phyloP scores from a whole-genome alignment of 768 basidiomycete genomes.

The Calvatia gigantea region DNA sequence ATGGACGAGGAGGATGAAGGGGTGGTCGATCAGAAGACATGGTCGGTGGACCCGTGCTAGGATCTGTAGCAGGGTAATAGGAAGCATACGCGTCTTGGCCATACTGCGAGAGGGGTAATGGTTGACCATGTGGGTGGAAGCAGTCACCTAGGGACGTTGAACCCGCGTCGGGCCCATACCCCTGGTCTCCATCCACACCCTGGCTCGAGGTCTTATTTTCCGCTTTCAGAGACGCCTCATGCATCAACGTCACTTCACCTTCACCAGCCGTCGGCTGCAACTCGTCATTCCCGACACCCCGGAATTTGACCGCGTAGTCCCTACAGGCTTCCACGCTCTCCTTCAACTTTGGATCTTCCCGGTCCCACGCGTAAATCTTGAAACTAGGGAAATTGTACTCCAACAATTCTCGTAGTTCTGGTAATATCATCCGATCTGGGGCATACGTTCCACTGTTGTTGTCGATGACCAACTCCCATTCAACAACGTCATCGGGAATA shows the following conservation, averaged over 20 bases:
- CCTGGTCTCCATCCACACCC: not conserved
- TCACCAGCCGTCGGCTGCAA: slow-evolving; percentile 57
- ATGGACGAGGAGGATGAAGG: not conserved
- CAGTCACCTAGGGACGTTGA: not conserved
- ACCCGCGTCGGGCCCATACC: not conserved
- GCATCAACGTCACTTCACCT: slow-evolving; percentile 51
- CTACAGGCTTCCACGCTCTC: slow-evolving; percentile 66
- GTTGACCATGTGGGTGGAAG: not conserved
- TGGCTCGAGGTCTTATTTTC: not conserved
- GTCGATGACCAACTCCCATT: slow-evolving; percentile 83
- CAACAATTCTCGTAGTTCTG: slow-evolving; percentile 55
- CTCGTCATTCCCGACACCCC: slow-evolving; percentile 60
- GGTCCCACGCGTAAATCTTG: slow-evolving; percentile 48
- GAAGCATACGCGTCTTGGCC: not conserved
- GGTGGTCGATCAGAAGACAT: not conserved
- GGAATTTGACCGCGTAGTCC: slow-evolving; percentile 54
- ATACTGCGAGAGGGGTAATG: not conserved
- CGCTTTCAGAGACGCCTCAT: slow-evolving; percentile 17
- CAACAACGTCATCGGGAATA: slow-evolving; percentile 48
- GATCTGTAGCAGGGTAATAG: not conserved
- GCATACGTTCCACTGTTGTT: slow-evolving; percentile 87
- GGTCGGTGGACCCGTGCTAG: not conserved
- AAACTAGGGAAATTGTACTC: slow-evolving; percentile 75
- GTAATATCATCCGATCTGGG: slow-evolving; percentile 62
- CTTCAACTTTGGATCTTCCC: slow-evolving; percentile 51